Evolutionary conservation across 2,329 filamentous ascomycete genomes (phyloP).

Genomic region (Diaporthe velutina): DNA sequence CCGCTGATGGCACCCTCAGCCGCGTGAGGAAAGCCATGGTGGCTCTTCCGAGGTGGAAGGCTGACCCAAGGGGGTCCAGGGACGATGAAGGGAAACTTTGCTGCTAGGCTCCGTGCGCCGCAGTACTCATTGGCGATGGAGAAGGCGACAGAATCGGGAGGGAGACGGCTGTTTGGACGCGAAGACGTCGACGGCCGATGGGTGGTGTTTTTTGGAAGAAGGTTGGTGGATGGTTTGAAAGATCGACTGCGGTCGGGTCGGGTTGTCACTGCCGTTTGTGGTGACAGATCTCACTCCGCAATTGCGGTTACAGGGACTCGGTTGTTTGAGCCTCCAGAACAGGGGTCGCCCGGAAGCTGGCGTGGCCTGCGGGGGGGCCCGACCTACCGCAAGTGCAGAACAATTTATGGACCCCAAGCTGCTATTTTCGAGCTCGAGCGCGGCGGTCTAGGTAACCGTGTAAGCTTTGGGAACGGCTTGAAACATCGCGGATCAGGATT

Average conservation of each 20-base stretch:
- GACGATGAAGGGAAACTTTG: slow-evolving; percentile 9
- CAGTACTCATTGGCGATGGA: background rate
- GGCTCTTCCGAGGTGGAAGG: slow-evolving; percentile 36
- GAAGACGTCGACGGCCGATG: background rate
- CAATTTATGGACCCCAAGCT: slow-evolving; percentile 19
- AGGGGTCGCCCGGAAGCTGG: slow-evolving; percentile 12
- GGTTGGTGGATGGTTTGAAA: background rate
- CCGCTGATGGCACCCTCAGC: slow-evolving; percentile 41
- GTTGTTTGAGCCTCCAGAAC: slow-evolving; percentile 9
- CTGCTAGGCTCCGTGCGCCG: slow-evolving; percentile 13
- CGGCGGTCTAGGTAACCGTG: background rate
- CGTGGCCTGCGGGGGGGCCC: background rate
- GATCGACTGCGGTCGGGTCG: slow-evolving; percentile 10
- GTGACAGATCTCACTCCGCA: slow-evolving; percentile 36
- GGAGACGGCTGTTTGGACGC: background rate
- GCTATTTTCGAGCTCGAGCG: slow-evolving; percentile 24
- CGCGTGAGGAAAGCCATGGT: slow-evolving; percentile 44
- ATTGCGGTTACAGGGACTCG: slow-evolving; percentile 7
- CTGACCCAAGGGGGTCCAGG: slow-evolving; percentile 36
- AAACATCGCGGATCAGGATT: slow-evolving; percentile 24
- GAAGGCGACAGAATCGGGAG: background rate
- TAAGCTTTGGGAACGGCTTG: slow-evolving; percentile 11
- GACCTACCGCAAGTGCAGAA: background rate
- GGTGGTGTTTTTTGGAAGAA: slow-evolving; percentile 8
- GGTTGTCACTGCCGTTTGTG: slow-evolving; percentile 12